Conservation (phyloP, 768 basidiomycete genomes). For the Phaffia australis region DNA sequence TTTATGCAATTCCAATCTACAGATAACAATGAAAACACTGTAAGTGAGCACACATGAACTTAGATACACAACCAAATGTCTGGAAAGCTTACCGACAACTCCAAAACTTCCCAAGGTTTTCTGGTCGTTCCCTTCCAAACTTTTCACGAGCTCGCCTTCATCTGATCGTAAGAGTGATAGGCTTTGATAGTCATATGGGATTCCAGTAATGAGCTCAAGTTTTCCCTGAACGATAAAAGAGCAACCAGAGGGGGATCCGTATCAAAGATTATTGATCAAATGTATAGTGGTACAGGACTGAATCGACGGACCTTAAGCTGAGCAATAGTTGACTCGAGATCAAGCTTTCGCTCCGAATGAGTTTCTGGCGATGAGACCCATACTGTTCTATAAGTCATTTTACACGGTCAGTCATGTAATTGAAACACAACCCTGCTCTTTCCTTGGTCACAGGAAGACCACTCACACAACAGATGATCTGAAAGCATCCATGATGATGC, state of each 20-base stretch:
- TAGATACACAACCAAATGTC: background rate
- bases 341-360: conserved; percentile 74
- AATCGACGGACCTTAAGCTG: conserved; percentile 60
- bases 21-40: no score
- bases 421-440: background rate
- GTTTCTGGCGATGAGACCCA: conserved; percentile 81
- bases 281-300: background rate
- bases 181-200: conserved; percentile 59
- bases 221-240: conserved; percentile 47
- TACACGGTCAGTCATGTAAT: background rate
- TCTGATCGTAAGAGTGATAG: conserved; percentile 56
- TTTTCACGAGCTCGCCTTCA: conserved; percentile 44
- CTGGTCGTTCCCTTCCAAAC: conserved; percentile 52
- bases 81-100: conserved; percentile 36
- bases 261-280: background rate
- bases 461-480: no score
- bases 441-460: background rate
- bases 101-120: conserved; percentile 63
- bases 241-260: background rate
- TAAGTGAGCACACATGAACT: background rate
- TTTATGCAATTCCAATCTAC: conserved; percentile 66
- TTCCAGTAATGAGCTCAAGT: conserved; percentile 83
- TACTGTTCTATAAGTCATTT: conserved; percentile 42
- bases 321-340: conserved; percentile 59
- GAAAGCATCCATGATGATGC: no score